These are phyloP conservation scores for Hypoxylon sp. DNA, from an alignment of 2,329 filamentous ascomycete species.

Conservation along the genomic window DNA sequence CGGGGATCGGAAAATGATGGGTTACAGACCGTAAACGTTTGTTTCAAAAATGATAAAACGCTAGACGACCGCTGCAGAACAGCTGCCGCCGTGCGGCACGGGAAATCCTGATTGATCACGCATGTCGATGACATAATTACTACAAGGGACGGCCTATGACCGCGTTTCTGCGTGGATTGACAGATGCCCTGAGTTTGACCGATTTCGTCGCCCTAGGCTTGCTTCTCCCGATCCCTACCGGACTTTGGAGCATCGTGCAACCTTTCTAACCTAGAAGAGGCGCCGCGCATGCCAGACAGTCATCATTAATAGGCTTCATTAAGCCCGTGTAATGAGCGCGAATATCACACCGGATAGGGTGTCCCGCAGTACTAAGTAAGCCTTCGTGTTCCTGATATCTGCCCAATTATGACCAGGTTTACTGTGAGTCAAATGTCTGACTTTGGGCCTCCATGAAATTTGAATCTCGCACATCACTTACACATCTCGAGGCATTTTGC, in stretches of 20 bases:
- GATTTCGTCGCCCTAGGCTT: slow-evolving; percentile 15
- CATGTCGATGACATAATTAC: slow-evolving; percentile 35
- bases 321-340: slow-evolving; percentile 21
- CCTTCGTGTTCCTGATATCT: slow-evolving; percentile 7
- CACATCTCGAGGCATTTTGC: slow-evolving; percentile 12
- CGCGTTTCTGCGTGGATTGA: slow-evolving; percentile 1
- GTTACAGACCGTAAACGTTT: slow-evolving; percentile 19
- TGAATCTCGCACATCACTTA: slow-evolving; percentile 18
- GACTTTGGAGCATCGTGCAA: slow-evolving; percentile 14
- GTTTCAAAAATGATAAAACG: slow-evolving; percentile 33
- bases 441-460: slow-evolving; percentile 5
- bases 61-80: slow-evolving; percentile 25
- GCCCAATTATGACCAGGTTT: slow-evolving; percentile 13
- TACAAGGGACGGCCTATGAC: slow-evolving; percentile 10
- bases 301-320: slow-evolving; percentile 8
- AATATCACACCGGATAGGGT: slow-evolving; percentile 9
- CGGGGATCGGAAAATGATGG: slow-evolving; percentile 25
- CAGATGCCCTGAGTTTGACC: slow-evolving; percentile 3
- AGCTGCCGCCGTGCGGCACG: slow-evolving; percentile 34
- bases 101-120: slow-evolving; percentile 28
- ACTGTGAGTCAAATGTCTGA: slow-evolving; percentile 6
- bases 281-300: slow-evolving; percentile 1
- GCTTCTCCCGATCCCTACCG: slow-evolving; percentile 14
- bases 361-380: neutral
- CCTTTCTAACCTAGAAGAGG: slow-evolving; percentile 2